Percentiles rank a stretch among this genome's conserved stretches.
These are phyloP conservation scores for Gnomoniopsis sp. DNA, from an alignment of 2,329 filamentous ascomycete species.

Conservation along the genomic window DNA sequence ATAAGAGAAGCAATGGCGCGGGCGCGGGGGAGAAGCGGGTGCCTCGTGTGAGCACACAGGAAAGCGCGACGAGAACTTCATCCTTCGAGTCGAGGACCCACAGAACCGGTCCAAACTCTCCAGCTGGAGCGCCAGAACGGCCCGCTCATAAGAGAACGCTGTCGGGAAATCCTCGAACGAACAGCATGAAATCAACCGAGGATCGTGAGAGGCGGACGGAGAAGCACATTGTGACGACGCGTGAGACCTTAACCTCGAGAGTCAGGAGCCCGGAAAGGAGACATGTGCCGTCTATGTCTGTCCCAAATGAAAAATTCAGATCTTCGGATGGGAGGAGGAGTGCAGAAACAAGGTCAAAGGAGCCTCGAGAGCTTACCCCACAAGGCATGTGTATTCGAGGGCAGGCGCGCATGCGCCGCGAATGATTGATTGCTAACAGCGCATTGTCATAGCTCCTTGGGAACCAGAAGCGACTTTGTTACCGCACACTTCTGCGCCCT, in stretches of 20 bases:
- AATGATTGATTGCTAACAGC: slow-evolving; percentile 22
- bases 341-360: slow-evolving; percentile 42
- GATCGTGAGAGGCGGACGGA: slow-evolving; percentile 58
- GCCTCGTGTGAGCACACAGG: slow-evolving; percentile 26
- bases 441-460: slow-evolving; percentile 55
- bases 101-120: slow-evolving; percentile 23
- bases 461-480: slow-evolving; percentile 74
- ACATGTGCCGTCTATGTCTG: slow-evolving; percentile 28
- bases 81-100: slow-evolving; percentile 30
- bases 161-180: slow-evolving; percentile 53
- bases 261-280: slow-evolving; percentile 56
- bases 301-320: slow-evolving; percentile 32
- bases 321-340: slow-evolving; percentile 36
- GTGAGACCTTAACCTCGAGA: slow-evolving; percentile 59
- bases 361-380: slow-evolving; percentile 43
- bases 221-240: slow-evolving; percentile 54
- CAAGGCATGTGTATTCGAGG: slow-evolving; percentile 38
- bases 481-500: slow-evolving; percentile 63
- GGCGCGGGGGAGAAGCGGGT: slow-evolving; percentile 18
- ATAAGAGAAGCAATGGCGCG: slow-evolving; percentile 22
- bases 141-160: slow-evolving; percentile 52
- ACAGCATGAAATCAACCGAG: slow-evolving; percentile 44
- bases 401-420: not conserved
- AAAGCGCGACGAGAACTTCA: slow-evolving; percentile 31
- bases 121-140: slow-evolving; percentile 10